These are phyloP conservation scores for Blastobotrys chiropterorum DNA, from an alignment of 805 yeast genomes.

Conservation along the genomic window DNA sequence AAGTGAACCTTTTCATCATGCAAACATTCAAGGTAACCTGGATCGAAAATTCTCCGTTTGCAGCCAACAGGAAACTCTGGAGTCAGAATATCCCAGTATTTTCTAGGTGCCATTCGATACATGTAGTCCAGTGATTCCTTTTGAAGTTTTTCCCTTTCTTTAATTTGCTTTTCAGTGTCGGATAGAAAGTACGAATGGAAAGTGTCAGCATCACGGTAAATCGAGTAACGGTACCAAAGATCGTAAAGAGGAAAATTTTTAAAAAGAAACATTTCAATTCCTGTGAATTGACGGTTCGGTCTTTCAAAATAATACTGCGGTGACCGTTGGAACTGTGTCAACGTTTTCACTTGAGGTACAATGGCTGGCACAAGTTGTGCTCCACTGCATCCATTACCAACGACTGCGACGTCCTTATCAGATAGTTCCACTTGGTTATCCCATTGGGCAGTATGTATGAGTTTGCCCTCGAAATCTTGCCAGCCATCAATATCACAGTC, in stretches of 20 bases:
- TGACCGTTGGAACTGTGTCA: conserved; percentile 17
- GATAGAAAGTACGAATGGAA: conserved; percentile 8
- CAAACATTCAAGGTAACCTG: conserved; percentile 13
- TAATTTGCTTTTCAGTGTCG: conserved; percentile 8
- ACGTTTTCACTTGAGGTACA: conserved; percentile 11
- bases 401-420: conserved; percentile 18
- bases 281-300: conserved; percentile 8
- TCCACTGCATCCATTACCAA: conserved; percentile 20
- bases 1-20: conserved; percentile 6
- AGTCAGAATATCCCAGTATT: conserved; percentile 9
- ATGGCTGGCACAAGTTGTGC: conserved; percentile 17
- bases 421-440: conserved; percentile 8
- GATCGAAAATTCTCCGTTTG: conserved; percentile 15
- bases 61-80: conserved; percentile 17
- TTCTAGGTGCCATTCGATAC: conserved; percentile 7
- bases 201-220: conserved; percentile 12
- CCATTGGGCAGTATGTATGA: conserved; percentile 13
- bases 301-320: conserved; percentile 18
- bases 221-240: conserved; percentile 4
- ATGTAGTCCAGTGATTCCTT: conserved; percentile 7
- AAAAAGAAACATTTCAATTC: conserved; percentile 10
- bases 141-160: conserved; percentile 7
- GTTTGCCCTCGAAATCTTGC: conserved; percentile 9
- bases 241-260: conserved; percentile 10
- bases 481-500: conserved; percentile 6